Conservation (phyloP, 345 rosid species). For the Syzygium jambos region DNA sequence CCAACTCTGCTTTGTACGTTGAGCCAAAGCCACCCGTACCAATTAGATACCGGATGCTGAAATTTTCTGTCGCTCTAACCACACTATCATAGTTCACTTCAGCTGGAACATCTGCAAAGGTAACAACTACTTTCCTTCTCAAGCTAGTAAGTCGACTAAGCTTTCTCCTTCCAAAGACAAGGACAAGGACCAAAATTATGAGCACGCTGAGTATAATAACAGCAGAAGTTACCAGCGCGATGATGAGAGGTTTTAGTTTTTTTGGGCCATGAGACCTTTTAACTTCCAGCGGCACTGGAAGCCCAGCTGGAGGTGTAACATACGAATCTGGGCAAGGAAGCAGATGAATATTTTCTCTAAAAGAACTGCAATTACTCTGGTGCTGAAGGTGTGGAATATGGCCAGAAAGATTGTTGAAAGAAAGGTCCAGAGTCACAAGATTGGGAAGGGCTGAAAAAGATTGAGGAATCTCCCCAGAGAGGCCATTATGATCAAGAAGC, state of each 20-base stretch:
- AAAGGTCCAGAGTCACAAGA: slow-evolving; percentile 32
- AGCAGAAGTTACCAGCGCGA: slow-evolving; percentile 27
- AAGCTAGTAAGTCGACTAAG: slow-evolving; percentile 8
- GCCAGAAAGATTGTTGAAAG: slow-evolving; percentile 57
- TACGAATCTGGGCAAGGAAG: slow-evolving; percentile 18
- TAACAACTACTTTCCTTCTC: slow-evolving; percentile 36
- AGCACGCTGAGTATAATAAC: slow-evolving; percentile 16
- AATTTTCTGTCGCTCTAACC: slow-evolving; percentile 45
- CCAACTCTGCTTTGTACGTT: slow-evolving; percentile 58
- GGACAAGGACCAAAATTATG: slow-evolving; percentile 8
- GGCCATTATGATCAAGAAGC: slow-evolving; percentile 36
- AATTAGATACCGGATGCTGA: slow-evolving; percentile 44
- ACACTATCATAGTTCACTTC: slow-evolving; percentile 48
- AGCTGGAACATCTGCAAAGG: slow-evolving; percentile 46
- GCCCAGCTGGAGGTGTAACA: slow-evolving; percentile 2
- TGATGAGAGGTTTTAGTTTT: slow-evolving; percentile 11
- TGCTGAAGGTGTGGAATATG: slow-evolving; percentile 28
- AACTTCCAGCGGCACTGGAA: slow-evolving; percentile 8
- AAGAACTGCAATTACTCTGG: slow-evolving; percentile 23
- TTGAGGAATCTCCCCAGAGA: slow-evolving; percentile 45
- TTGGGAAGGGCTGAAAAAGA: slow-evolving; percentile 32
- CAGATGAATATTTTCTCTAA: slow-evolving; percentile 26
- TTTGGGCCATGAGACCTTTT: slow-evolving; percentile 6
- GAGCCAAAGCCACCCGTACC: slow-evolving; percentile 70
- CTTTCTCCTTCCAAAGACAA: slow-evolving; percentile 20